Evolutionary conservation across 2,329 filamentous ascomycete species (phyloP), one percentile per base, ranked within the genome.

Genomic region (Achaetomium macrosporum): DNA sequence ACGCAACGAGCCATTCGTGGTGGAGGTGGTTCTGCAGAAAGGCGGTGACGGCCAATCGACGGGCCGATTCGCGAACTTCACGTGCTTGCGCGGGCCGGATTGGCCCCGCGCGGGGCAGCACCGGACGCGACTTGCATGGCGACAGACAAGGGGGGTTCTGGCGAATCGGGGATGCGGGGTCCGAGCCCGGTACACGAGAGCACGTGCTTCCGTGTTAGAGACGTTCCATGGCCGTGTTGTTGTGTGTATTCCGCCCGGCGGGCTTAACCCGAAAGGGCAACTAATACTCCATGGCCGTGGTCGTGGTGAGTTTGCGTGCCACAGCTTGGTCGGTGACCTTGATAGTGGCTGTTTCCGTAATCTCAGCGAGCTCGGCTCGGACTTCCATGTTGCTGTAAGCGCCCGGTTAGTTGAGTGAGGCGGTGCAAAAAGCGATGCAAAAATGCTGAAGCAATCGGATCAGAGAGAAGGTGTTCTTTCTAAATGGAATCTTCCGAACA

Each of bases 11-110:
- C n/a, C 35, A 37, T n/a, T n/a, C 12, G 13, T 37, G 35, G 35
- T 37, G 35, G 35, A 37, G 35, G 7, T 25, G 25, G 25, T 25
- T 25, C 25, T 25, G 25, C 7, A 25, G 25, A 25, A 25, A 7
- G 7, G 25, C 25, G 25, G 25, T 25, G 25, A 36, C 42, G 46
- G 54, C 54, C 54, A 57, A 57, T 57, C 44, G 51, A 44, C 44
- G 51, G 45, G 19, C 51, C 45, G 45, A 50, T 40, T 48, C 48
- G 49, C 55, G 55, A 54, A 54, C 47, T 51, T 52, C 48, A 57
- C 51, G 49, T 48, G n/a, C n/a, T 47, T 46, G 47, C 52, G 47
- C 52, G 52, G 39, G 13, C 40, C 31, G 20, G 52, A 54, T 54
- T 54, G 52, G 52, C 33, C 47, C 47, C 2, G 7, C 2, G n/a